phyloP scores from a whole-genome alignment of 2,329 filamentous ascomycete genomes.

The Trichoderma harzianum region DNA sequence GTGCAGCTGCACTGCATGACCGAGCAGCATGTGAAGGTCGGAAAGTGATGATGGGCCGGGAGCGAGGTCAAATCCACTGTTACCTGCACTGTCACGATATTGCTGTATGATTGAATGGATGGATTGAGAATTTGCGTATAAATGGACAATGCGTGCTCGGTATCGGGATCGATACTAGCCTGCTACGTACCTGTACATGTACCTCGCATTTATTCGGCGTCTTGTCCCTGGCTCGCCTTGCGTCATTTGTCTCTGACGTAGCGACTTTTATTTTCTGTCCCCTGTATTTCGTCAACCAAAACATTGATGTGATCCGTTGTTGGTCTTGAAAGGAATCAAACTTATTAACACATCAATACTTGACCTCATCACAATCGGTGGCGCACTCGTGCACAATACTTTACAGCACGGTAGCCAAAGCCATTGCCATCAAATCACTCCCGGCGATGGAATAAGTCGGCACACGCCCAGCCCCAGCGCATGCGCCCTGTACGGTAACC shows the following conservation, averaged over 20 bases:
- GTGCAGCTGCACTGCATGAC: neutral
- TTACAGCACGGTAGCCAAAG: neutral
- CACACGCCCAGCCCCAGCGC: neutral
- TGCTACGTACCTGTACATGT: neutral
- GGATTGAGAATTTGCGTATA: too few species aligned
- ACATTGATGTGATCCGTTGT: neutral
- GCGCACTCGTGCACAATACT: neutral
- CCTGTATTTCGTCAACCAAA: neutral
- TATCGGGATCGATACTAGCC: neutral
- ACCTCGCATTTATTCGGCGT: neutral
- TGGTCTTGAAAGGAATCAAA: neutral
- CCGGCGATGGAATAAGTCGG: neutral
- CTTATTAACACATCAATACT: neutral
- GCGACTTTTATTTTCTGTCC: neutral
- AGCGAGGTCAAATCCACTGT: neutral
- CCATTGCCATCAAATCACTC: neutral
- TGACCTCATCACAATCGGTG: neutral
- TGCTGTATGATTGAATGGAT: neutral
- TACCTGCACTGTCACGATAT: neutral
- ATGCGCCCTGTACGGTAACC: neutral
- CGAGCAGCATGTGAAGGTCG: conserved; percentile 4
- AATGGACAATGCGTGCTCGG: neutral
- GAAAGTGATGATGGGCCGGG: neutral
- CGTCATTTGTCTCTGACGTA: conserved; percentile 17
- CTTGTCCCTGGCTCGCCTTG: neutral